Conservation (phyloP, 495 filamentous ascomycete genomes). For the Amniculicola lignicola region DNA sequence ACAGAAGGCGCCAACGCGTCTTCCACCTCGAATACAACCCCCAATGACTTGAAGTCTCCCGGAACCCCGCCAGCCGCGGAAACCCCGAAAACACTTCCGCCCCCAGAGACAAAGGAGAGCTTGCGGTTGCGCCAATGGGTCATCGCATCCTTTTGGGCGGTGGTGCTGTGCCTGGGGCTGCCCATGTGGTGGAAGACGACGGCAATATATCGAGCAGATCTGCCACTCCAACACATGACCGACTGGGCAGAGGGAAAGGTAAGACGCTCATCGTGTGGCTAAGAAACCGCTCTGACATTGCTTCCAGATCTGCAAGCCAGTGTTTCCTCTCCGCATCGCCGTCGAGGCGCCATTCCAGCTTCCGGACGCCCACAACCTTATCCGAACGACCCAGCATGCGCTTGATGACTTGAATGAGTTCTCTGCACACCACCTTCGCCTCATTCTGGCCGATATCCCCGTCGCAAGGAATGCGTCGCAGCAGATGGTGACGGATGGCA, state of each 20-base stretch:
- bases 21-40: neutral
- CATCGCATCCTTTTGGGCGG: conserved; percentile 85
- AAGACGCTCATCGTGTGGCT: conserved; percentile 1
- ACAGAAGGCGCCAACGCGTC: conserved; percentile 15
- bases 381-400: conserved; percentile 82
- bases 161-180: conserved; percentile 78
- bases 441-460: conserved; percentile 59
- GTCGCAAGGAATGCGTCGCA: conserved; percentile 29
- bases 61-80: conserved; percentile 1
- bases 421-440: conserved; percentile 79
- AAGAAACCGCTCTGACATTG: neutral
- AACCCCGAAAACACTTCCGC: conserved; percentile 50
- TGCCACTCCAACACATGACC: conserved; percentile 84
- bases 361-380: conserved; percentile 69
- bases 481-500: conserved; percentile 21
- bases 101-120: conserved; percentile 70
- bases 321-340: conserved; percentile 80
- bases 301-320: conserved; percentile 73
- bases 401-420: conserved; percentile 90
- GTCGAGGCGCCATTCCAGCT: conserved; percentile 69
- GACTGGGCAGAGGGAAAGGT: conserved; percentile 94
- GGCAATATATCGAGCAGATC: conserved; percentile 79
- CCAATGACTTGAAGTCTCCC: neutral
- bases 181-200: conserved; percentile 99
- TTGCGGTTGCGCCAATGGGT: conserved; percentile 66